Percentiles rank a stretch among this genome's conserved stretches.
phyloP scores from a whole-genome alignment of 2,329 filamentous ascomycete genomes.

The Botrytis galanthina region DNA sequence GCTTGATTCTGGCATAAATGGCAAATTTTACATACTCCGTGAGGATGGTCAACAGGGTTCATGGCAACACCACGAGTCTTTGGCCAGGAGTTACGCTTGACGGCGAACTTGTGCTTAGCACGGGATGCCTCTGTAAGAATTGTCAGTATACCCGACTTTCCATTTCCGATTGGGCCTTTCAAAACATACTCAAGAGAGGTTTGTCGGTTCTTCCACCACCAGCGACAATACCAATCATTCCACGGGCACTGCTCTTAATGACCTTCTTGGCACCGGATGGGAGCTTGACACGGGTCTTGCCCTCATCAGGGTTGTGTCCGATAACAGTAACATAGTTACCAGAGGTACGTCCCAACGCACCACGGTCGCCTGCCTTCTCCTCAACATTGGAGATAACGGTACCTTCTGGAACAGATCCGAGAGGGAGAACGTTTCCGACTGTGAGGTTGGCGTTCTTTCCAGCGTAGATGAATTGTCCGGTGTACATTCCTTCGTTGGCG shows the following conservation, averaged over 20 bases:
- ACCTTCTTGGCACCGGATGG: constrained; percentile 99
- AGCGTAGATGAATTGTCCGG: constrained; percentile 99
- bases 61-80: constrained; percentile 99
- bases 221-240: constrained; percentile 99
- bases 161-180: neutral
- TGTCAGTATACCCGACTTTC: constrained; percentile 42
- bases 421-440: constrained; percentile 95
- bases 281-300: constrained; percentile 99
- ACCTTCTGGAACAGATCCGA: constrained; percentile 95
- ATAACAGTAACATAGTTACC: constrained; percentile 99
- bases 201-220: constrained; percentile 99
- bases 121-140: constrained; percentile 81
- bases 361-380: constrained; percentile 97
- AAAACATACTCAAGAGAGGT: constrained; percentile 81
- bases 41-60: constrained; percentile 99
- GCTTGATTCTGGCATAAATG: constrained; percentile 8
- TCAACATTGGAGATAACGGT: constrained; percentile 99
- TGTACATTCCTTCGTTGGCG: constrained; percentile 99
- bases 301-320: constrained; percentile 97
- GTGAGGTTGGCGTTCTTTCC: constrained; percentile 98
- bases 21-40: constrained; percentile 58
- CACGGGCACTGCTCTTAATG: constrained; percentile 83
- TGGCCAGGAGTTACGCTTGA: constrained; percentile 99
- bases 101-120: constrained; percentile 99
- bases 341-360: constrained; percentile 91